phyloP scores from a whole-genome alignment of 2,329 filamentous ascomycete species.

The Lachnellula willkommii region DNA sequence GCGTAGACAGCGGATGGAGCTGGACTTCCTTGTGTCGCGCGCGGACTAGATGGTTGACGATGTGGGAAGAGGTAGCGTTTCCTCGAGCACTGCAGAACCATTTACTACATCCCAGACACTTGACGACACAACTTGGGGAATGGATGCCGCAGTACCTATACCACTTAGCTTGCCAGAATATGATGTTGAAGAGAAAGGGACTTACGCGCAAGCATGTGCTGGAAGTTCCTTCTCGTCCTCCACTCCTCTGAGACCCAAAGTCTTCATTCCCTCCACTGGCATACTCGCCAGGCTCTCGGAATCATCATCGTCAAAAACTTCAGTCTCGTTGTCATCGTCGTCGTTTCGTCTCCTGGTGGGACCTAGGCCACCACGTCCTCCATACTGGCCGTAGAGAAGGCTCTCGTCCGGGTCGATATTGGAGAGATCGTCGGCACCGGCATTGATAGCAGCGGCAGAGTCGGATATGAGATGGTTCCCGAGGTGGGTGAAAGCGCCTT shows the following conservation, averaged over 20 bases:
- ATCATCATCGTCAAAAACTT: slow-evolving; percentile 79
- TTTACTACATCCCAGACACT: slow-evolving; percentile 91
- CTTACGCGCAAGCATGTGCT: slow-evolving; percentile 91
- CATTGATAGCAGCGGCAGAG: slow-evolving; percentile 81
- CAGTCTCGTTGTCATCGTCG: slow-evolving; percentile 85
- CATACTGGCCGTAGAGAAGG: slow-evolving; percentile 67
- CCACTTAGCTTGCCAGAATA: slow-evolving; percentile 21
- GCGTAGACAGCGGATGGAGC: slow-evolving; percentile 83
- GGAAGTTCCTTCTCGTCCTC: slow-evolving; percentile 91
- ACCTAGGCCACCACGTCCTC: slow-evolving; percentile 49
- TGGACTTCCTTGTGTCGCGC: slow-evolving; percentile 98
- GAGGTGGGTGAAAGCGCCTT: slow-evolving; percentile 82
- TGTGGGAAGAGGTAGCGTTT: slow-evolving; percentile 94
- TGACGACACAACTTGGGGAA: slow-evolving; percentile 90
- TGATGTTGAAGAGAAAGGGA: slow-evolving; percentile 26
- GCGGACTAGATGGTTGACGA: slow-evolving; percentile 95
- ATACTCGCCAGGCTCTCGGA: slow-evolving; percentile 69
- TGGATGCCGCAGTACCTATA: slow-evolving; percentile 92
- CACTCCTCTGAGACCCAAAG: slow-evolving; percentile 50
- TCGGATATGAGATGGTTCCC: slow-evolving; percentile 83
- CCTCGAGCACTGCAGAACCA: slow-evolving; percentile 99
- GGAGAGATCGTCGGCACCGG: slow-evolving; percentile 66
- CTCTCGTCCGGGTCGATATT: slow-evolving; percentile 73
- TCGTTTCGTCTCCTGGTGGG: slow-evolving; percentile 60
- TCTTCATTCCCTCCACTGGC: slow-evolving; percentile 69